Evolutionary conservation across 179 eudicot species (phyloP).

Genomic region (Amaranthus tricolor): DNA sequence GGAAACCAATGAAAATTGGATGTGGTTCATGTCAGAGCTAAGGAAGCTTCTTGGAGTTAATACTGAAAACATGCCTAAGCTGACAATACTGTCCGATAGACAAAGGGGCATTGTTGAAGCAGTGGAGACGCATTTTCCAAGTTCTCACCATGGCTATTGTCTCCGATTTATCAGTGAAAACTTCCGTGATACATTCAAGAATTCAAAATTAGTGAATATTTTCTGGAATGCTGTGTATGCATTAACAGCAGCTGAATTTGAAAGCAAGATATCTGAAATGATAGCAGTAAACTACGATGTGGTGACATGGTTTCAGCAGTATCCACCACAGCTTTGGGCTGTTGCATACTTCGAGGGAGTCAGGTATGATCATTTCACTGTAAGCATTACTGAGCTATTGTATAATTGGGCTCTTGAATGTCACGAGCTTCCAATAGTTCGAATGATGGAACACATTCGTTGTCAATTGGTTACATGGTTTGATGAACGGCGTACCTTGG

Average conservation of each 20-base stretch:
- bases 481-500: conserved; percentile 58
- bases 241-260: conserved; percentile 70
- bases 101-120: conserved; percentile 73
- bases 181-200: conserved; percentile 81
- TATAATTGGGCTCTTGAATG: conserved; percentile 80
- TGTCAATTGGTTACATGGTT: conserved; percentile 73
- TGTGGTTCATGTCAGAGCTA: conserved; percentile 92
- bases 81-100: conserved; percentile 78
- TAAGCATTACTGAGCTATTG: conserved; percentile 58
- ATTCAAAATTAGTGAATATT: conserved; percentile 72
- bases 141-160: conserved; percentile 82
- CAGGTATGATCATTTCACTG: conserved; percentile 77
- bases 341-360: conserved; percentile 88
- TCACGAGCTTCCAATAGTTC: conserved; percentile 80
- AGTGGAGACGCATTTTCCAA: conserved; percentile 79
- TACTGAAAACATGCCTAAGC: conserved; percentile 92
- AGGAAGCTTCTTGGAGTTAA: conserved; percentile 72
- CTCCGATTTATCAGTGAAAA: conserved; percentile 80
- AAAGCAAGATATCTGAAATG: conserved; percentile 67
- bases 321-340: conserved; percentile 86
- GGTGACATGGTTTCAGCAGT: conserved; percentile 65
- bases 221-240: conserved; percentile 91
- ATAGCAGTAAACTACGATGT: conserved; percentile 68
- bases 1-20: conserved; percentile 88
- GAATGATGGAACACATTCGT: conserved; percentile 86